These are phyloP conservation scores for Sporothrix pallida DNA, from an alignment of 2,329 filamentous ascomycete genomes.

Conservation along the genomic window DNA sequence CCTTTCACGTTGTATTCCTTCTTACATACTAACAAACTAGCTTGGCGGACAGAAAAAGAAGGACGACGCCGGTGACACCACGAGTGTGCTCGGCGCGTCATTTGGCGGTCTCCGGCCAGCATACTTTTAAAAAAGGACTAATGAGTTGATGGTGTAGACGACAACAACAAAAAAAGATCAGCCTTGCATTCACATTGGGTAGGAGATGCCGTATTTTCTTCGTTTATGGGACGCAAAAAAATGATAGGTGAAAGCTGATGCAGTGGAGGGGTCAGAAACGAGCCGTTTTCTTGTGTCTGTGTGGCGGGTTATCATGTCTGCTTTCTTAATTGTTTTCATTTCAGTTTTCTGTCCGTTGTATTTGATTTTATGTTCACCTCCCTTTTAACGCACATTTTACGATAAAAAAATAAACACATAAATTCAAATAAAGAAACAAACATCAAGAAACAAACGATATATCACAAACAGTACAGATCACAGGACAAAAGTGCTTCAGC, in stretches of 20 bases:
- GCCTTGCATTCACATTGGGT: constrained; percentile 28
- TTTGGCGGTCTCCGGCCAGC: constrained; percentile 52
- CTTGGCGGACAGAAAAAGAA: constrained; percentile 75
- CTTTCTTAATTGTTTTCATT: neutral
- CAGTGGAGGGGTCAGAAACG: constrained; percentile 5
- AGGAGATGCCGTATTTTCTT: constrained; percentile 24
- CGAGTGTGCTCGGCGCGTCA: constrained; percentile 57
- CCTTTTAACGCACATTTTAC: constrained; percentile 15
- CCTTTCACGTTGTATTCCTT: neutral
- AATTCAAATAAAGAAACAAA: neutral
- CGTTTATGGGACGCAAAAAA: neutral
- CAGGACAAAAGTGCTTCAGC: neutral
- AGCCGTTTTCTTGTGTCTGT: constrained; percentile 15
- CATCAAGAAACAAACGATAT: neutral
- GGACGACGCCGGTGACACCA: constrained; percentile 52
- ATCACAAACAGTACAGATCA: too few relatives aligned
- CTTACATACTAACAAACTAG: constrained; percentile 46
- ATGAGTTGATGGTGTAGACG: neutral
- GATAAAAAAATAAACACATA: constrained; percentile 15
- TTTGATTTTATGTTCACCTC: constrained; percentile 19
- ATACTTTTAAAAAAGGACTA: constrained; percentile 42
- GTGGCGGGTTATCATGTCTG: constrained; percentile 6
- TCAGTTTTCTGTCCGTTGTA: neutral
- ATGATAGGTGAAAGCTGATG: neutral
- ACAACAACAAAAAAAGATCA: neutral